A percentile compares a stretch with the other conserved stretches of the same genome.
These are phyloP conservation scores for Sporothrix euskadiensis DNA, from an alignment of 2,329 filamentous ascomycete species.

Conservation along the genomic window DNA sequence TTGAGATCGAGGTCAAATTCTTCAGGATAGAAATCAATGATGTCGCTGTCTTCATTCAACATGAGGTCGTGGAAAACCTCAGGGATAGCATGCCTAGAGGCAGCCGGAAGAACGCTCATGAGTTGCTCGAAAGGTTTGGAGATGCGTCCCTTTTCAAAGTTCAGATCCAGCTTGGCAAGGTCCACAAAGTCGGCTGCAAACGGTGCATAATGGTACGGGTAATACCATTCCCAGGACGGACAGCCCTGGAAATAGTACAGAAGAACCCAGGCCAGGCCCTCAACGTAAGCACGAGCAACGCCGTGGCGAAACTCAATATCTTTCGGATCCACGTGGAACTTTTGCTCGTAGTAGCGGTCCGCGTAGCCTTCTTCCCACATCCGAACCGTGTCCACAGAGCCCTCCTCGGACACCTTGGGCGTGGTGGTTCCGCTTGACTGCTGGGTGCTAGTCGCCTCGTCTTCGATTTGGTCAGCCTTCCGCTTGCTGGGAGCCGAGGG, in stretches of 20 bases:
- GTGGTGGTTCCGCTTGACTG: conserved; percentile 51
- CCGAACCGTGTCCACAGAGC: conserved; percentile 75
- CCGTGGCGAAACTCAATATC: conserved; percentile 85
- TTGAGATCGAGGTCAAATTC: conserved; percentile 93
- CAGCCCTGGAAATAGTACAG: conserved; percentile 98
- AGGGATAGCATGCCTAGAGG: conserved; percentile 88
- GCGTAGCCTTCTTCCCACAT: conserved; percentile 96
- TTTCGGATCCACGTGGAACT: conserved; percentile 80
- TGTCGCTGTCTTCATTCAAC: conserved; percentile 82
- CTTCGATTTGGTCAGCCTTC: conserved; percentile 70
- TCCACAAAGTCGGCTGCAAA: conserved; percentile 94
- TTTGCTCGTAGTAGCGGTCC: conserved; percentile 95
- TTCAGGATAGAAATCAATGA: conserved; percentile 96
- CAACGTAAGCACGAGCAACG: conserved; percentile 88
- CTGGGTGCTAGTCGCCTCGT: conserved; percentile 59
- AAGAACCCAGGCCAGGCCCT: conserved; percentile 93
- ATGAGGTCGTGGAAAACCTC: conserved; percentile 87
- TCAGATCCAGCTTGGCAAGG: conserved; percentile 73
- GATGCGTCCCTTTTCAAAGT: conserved; percentile 79
- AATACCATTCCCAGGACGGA: conserved; percentile 99
- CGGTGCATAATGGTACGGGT: conserved; percentile 96
- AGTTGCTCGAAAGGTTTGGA: conserved; percentile 95
- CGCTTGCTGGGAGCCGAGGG: conserved; percentile 58
- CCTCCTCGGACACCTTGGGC: conserved; percentile 55
- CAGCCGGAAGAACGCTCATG: conserved; percentile 95